A percentile compares a stretch with the other conserved stretches of the same genome.
phyloP scores from a whole-genome alignment of 768 basidiomycete species.

The Mycena haematopus region DNA sequence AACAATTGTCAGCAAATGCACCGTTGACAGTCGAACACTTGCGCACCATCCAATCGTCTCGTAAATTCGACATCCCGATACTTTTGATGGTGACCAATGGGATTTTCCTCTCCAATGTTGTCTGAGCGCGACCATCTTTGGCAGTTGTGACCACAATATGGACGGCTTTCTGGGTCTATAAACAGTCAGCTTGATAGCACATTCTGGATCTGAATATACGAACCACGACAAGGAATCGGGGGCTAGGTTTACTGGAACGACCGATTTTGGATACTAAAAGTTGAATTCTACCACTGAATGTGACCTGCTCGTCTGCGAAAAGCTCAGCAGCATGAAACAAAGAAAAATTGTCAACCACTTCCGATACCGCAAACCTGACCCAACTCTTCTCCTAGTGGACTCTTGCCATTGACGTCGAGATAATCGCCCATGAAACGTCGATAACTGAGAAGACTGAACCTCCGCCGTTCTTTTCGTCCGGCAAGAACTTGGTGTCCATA shows the following conservation, averaged over 20 bases:
- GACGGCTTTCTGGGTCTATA: constrained; percentile 84
- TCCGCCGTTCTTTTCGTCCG: constrained; percentile 89
- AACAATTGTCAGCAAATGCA: constrained; percentile 13
- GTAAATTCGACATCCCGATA: constrained; percentile 84
- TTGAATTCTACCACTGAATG: constrained; percentile 85
- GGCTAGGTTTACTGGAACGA: constrained; percentile 90
- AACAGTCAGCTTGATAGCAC: constrained; percentile 4
- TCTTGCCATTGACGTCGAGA: constrained; percentile 85
- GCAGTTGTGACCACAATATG: constrained; percentile 70
- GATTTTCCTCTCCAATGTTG: constrained; percentile 83
- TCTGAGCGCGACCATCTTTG: constrained; percentile 67
- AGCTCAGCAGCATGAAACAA: background rate
- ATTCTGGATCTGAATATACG: constrained; percentile 38
- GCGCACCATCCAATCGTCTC: constrained; percentile 94
- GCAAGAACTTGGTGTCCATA: constrained; percentile 94
- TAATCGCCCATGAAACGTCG: constrained; percentile 97
- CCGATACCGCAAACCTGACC: constrained; percentile 74
- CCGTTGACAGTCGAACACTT: background rate
- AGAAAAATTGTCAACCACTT: constrained; percentile 51
- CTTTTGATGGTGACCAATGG: constrained; percentile 86
- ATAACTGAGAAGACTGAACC: constrained; percentile 93
- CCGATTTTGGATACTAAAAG: constrained; percentile 83
- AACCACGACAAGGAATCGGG: constrained; percentile 90
- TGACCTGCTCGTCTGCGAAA: constrained; percentile 69
- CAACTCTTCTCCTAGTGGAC: constrained; percentile 78